Base-by-base conservation (phyloP, 1,284 basidiomycete species). In the Tylopilus orsonianus region DNA sequence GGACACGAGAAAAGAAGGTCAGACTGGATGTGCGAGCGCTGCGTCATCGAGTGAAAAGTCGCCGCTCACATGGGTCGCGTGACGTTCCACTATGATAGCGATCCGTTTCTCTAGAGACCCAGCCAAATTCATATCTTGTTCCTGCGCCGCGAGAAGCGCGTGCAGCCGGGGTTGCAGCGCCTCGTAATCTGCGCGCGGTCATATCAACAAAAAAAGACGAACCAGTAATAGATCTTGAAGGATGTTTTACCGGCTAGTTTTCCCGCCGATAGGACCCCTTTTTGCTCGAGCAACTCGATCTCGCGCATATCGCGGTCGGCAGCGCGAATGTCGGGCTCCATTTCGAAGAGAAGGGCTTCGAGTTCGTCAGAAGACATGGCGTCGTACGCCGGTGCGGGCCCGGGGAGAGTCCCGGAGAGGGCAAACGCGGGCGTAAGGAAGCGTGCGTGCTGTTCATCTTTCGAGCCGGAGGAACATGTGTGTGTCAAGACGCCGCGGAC, bases 301-400 rank as follows among this genome's bases (percentile, higher is more conserved):
- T 90, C 87, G 23, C 78, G 77, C 74, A 90, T 78, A 56, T 90
- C 87, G 9, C 85, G 77, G 55, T 91, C 89, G 10, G 87, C 87
- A 30, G 81, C 77, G 18, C 87, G 84, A 45, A 91, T 81, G 45
- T 91, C 89, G 8, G 80, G 78, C 53, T 90, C 89, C 80, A 91
- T 86, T 58, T 91, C 89, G 0, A 75, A 65, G 12, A 90, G 65
- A 45, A 87, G 75, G 0, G 83, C 81, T 35, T 87, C 85, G 8
- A 90, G 69, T 59, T 88, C 87, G 46, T 76, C 75, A 0, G 77
- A 58, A 0, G 80, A 75, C 79, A 90, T 82, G 41, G 75, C 75
- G 48, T 80, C 78, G 52, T 85, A 85, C 22, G 79, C 64, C 3
- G 81, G 77, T 0, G 48, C 49, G 3, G 78, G 68, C 27, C 74